Evolutionary conservation across 2,329 filamentous ascomycete species (phyloP).

Genomic region (Colletotrichum lini): DNA sequence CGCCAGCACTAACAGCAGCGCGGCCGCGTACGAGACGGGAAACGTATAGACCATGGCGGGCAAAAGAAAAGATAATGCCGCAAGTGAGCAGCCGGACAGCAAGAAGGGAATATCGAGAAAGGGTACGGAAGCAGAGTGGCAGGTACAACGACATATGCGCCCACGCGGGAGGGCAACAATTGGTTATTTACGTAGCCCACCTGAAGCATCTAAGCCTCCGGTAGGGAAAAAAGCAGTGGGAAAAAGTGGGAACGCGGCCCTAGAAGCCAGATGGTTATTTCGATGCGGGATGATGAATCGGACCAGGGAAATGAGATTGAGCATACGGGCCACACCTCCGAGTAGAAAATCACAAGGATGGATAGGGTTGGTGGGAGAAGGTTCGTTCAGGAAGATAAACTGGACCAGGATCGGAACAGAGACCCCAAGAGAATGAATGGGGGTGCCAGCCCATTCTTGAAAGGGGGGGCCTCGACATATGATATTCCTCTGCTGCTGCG

Average conservation of each 20-base stretch:
- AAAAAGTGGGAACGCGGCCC: constrained; percentile 39
- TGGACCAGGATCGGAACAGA: background rate
- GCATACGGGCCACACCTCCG: constrained; percentile 3
- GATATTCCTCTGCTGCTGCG: background rate
- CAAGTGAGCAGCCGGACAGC: constrained; percentile 20
- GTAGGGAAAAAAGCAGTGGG: constrained; percentile 4
- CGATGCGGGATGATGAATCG: constrained; percentile 23
- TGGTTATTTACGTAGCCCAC: constrained; percentile 26
- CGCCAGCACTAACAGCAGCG: constrained; percentile 49
- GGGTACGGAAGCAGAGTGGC: constrained; percentile 16
- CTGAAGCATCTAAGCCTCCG: constrained; percentile 39
- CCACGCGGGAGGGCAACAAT: constrained; percentile 3
- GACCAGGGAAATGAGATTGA: constrained; percentile 40
- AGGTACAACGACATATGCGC: background rate
- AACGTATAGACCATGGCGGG: constrained; percentile 31
- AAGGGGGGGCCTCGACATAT: background rate
- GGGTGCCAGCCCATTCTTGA: constrained; percentile 13
- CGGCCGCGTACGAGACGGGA: constrained; percentile 27
- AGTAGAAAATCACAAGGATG: constrained; percentile 7
- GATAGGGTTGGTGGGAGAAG: constrained; percentile 3
- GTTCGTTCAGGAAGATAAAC: background rate
- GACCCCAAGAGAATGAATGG: constrained; percentile 1
- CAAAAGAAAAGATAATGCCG: background rate
- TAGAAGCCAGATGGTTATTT: constrained; percentile 22
- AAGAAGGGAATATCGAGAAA: constrained; percentile 1